A percentile compares a stretch with the other conserved stretches of the same genome.
phyloP scores from a whole-genome alignment of 495 filamentous ascomycete genomes.

The Penicillium malachiteum region DNA sequence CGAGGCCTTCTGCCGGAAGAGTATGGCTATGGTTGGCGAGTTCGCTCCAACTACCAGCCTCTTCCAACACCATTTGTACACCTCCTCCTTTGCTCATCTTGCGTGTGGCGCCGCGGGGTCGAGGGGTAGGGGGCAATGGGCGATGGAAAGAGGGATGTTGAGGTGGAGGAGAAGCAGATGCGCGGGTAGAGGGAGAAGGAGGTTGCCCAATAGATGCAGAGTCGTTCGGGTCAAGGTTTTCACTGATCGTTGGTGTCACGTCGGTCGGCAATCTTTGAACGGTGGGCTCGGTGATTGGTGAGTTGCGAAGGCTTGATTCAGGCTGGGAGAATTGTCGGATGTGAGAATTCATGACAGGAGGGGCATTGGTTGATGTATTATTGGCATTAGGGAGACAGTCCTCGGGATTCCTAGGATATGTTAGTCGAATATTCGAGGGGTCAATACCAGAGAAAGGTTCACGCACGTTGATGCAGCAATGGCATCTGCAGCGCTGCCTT shows the following conservation, averaged over 20 bases:
- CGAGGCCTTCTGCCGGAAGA: slow-evolving; percentile 63
- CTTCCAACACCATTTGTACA: slow-evolving; percentile 86
- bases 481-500: slow-evolving; percentile 43
- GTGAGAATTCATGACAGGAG: slow-evolving; percentile 15
- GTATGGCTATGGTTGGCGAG: slow-evolving; percentile 79
- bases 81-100: slow-evolving; percentile 80
- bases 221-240: slow-evolving; percentile 33
- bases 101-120: slow-evolving; percentile 37
- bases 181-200: slow-evolving; percentile 22
- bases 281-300: slow-evolving; percentile 28
- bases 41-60: slow-evolving; percentile 84
- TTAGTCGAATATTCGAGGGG: slow-evolving; percentile 7
- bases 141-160: slow-evolving; percentile 39
- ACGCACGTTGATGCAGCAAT: slow-evolving; percentile 39
- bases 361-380: slow-evolving; percentile 9
- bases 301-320: slow-evolving; percentile 27
- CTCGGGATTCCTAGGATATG: slow-evolving; percentile 38
- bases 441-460: not conserved
- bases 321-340: slow-evolving; percentile 42
- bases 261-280: slow-evolving; percentile 23
- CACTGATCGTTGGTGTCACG: slow-evolving; percentile 27
- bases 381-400: slow-evolving; percentile 37
- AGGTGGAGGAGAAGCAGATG: slow-evolving; percentile 30
- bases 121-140: slow-evolving; percentile 30
- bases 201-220: slow-evolving; percentile 22